Conservation (phyloP, 2,329 filamentous ascomycete species). For the Monosporascus cannonballus region DNA sequence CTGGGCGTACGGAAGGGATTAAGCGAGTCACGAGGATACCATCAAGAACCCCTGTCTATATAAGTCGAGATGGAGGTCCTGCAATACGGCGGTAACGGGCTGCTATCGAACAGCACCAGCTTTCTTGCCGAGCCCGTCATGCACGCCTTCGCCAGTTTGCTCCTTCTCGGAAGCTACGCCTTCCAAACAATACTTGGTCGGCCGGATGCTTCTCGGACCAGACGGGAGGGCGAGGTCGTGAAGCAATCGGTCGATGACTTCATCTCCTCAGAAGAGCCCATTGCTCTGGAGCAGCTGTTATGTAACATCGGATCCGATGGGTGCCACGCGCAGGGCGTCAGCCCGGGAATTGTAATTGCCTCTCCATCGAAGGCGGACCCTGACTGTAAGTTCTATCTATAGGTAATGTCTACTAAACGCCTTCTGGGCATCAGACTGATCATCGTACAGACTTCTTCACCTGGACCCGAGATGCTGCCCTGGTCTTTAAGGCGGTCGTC, state of each 20-base stretch:
- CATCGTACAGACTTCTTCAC: slow-evolving; percentile 61
- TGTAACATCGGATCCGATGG: slow-evolving; percentile 55
- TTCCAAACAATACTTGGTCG: slow-evolving; percentile 45
- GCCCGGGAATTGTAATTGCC: slow-evolving; percentile 49
- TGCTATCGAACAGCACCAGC: slow-evolving; percentile 17
- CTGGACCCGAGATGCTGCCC: slow-evolving; percentile 70
- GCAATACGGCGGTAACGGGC: slow-evolving; percentile 9
- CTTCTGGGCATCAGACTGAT: slow-evolving; percentile 5
- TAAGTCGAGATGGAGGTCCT: slow-evolving; percentile 21
- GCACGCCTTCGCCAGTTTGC: slow-evolving; percentile 42
- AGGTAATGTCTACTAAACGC: neutral
- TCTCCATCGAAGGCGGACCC: slow-evolving; percentile 48
- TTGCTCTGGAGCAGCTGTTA: slow-evolving; percentile 45
- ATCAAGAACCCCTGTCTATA: slow-evolving; percentile 15
- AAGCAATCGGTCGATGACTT: slow-evolving; percentile 48
- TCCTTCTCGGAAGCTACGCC: slow-evolving; percentile 46
- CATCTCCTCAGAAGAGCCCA: slow-evolving; percentile 43
- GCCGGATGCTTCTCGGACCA: slow-evolving; percentile 28
- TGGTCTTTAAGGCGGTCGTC: slow-evolving; percentile 63
- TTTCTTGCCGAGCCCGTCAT: slow-evolving; percentile 36
- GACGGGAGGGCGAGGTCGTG: slow-evolving; percentile 29
- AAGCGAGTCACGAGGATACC: slow-evolving; percentile 10
- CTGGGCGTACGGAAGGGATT: slow-evolving; percentile 12
- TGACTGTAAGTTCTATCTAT: slow-evolving; percentile 40
- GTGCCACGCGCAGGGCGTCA: slow-evolving; percentile 40